Base-by-base conservation (phyloP, 345 rosid species). In the Aquilaria malaccensis region DNA sequence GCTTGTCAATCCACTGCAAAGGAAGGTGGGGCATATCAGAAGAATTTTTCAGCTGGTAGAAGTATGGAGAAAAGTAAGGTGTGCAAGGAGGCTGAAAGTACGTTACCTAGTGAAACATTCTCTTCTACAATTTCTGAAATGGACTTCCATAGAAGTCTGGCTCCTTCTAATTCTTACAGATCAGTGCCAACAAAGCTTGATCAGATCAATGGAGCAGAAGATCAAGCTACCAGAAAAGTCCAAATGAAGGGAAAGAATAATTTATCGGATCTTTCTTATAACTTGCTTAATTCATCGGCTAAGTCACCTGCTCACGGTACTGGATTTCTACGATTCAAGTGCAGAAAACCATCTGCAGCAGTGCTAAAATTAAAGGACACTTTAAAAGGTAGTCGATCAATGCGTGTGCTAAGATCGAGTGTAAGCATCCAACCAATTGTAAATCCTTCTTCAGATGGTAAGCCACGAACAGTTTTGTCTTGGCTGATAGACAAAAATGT, bases 401-500 rank as follows among this genome's bases (percentile, higher is more conserved):
- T 57, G 11, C 52, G 45, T 75, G 74, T 68, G 59, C 65, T 70
- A 54, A 70, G 76, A 72, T 72, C 85, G 61, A 75, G 77, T 53
- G 83, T 80, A 78, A 83, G 80, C 69, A 79, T 70, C 55, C 85
- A 69, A 67, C 68, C 72, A 67, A 59, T 67, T 45, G 71, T 55
- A 30, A 64, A 65, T 69, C 74, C 79, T 52, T 63, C 62, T 61
- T 56, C 65, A 12, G 72, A 67, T 30, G 74, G 72, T 56, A 77
- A 66, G n/a, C 80, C 89, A 55, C 79, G 72, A 50, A 88, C 78
- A 33, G 60, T 85, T 56, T 65, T 92, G 56, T 83, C 91, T 30
- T 88, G 89, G 95, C 77, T 92, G 72, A 82, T 92, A 33, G 86
- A 86, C 51, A 85, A 83, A 55, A 68, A 86, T 61, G 75, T 76